phyloP scores from a whole-genome alignment of 2,329 filamentous ascomycete species.

The Exophiala bonariae region DNA sequence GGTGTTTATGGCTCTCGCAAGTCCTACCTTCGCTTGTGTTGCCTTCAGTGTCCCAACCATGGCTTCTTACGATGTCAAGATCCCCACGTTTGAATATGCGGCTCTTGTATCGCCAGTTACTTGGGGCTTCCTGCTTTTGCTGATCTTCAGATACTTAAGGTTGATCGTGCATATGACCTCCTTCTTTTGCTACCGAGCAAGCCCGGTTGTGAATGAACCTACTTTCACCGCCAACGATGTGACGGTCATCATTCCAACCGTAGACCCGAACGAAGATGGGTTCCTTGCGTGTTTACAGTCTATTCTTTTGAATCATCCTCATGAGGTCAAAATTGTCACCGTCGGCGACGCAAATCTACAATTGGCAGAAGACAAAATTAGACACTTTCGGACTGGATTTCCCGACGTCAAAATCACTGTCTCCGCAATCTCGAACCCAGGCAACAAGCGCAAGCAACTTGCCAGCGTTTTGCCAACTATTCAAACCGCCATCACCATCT shows the following conservation, averaged over 20 bases:
- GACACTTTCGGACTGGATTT: not conserved
- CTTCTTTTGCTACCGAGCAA: slow-evolving; percentile 43
- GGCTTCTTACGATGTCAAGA: no score
- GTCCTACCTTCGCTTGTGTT: no score
- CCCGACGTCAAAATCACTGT: slow-evolving; percentile 30
- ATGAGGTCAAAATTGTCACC: slow-evolving; percentile 47
- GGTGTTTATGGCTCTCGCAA: no score
- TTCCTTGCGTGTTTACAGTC: slow-evolving; percentile 46
- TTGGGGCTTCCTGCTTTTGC: slow-evolving; percentile 42
- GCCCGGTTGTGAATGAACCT: slow-evolving; percentile 30
- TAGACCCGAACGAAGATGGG: slow-evolving; percentile 43
- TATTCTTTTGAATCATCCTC: slow-evolving; percentile 42
- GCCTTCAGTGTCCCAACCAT: no score
- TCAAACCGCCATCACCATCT: slow-evolving; percentile 44
- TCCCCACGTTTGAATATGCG: no score
- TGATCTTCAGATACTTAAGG: slow-evolving; percentile 49
- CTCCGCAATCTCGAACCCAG: slow-evolving; percentile 28
- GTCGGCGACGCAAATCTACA: slow-evolving; percentile 35
- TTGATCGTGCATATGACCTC: slow-evolving; percentile 45
- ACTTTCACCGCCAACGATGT: slow-evolving; percentile 41
- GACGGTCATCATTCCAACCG: slow-evolving; percentile 55
- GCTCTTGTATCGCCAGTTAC: no score
- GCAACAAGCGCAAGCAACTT: slow-evolving; percentile 54
- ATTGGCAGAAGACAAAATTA: slow-evolving; percentile 10
- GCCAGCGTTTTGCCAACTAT: slow-evolving; percentile 40